Percentiles rank a stretch among this genome's conserved stretches.
Evolutionary conservation across 116 monocot genomes (phyloP).

Genomic region (Thalassia testudinum): DNA sequence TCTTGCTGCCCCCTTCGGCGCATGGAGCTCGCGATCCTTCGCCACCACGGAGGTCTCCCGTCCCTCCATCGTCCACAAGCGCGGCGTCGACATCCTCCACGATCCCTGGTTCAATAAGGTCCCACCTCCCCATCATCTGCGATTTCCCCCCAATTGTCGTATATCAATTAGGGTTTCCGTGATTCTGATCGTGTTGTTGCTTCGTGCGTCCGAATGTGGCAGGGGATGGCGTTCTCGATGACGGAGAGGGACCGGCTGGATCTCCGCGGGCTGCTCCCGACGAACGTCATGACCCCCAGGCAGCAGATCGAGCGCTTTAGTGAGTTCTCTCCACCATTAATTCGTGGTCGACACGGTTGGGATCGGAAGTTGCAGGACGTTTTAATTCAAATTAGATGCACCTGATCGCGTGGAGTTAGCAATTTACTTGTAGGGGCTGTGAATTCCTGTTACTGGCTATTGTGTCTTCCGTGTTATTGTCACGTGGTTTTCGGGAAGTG

Average conservation of each 20-base stretch:
- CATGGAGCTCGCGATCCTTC: slow-evolving; percentile 20
- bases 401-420: no score
- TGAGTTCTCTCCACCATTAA: slow-evolving; percentile 36
- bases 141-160: no score
- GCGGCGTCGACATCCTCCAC: slow-evolving; percentile 91
- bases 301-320: slow-evolving; percentile 97
- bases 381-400: no score
- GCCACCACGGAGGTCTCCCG: slow-evolving; percentile 58
- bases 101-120: slow-evolving; percentile 99
- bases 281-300: slow-evolving; percentile 56
- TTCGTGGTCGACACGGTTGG: no score
- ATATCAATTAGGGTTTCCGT: no score
- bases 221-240: slow-evolving; percentile 94
- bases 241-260: slow-evolving; percentile 92
- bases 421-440: no score
- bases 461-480: no score
- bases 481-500: no score
- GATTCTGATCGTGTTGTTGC: no score
- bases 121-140: no score
- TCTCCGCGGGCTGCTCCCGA: slow-evolving; percentile 86
- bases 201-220: background rate
- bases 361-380: no score
- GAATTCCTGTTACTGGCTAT: no score
- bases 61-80: slow-evolving; percentile 71
- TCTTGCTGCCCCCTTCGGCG: background rate